A percentile compares a stretch with the other conserved stretches of the same genome.
phyloP scores from a whole-genome alignment of 2,329 filamentous ascomycete species.

The Penicillium polonicum region DNA sequence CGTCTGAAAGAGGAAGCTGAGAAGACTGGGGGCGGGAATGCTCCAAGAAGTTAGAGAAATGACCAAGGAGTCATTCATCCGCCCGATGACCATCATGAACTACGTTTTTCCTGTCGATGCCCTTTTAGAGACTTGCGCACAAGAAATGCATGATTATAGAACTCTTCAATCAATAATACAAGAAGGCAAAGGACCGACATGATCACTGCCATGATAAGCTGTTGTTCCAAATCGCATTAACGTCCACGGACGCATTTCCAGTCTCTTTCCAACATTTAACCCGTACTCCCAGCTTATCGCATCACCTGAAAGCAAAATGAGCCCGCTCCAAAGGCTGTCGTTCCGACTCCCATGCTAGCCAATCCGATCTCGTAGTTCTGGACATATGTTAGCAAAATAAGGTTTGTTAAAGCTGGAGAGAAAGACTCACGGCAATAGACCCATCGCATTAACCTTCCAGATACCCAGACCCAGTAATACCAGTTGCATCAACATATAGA shows the following conservation, averaged over 20 bases:
- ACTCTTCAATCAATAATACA: neutral
- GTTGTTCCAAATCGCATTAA: neutral
- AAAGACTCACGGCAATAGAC: slow-evolving; percentile 74
- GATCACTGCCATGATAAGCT: neutral
- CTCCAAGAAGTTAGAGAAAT: neutral
- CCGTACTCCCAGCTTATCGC: neutral
- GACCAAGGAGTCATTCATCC: neutral
- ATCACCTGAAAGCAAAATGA: slow-evolving; percentile 56
- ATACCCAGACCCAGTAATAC: slow-evolving; percentile 79
- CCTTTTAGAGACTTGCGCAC: neutral
- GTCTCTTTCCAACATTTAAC: neutral
- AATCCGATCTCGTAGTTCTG: slow-evolving; percentile 92
- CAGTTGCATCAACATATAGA: slow-evolving; percentile 85
- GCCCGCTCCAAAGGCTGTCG: slow-evolving; percentile 67
- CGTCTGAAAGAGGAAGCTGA: slow-evolving; percentile 30
- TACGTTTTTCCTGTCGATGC: neutral
- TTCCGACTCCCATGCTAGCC: slow-evolving; percentile 90
- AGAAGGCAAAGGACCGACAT: neutral
- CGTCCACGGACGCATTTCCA: neutral
- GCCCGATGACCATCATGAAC: neutral
- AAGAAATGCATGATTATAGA: neutral
- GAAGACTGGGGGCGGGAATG: slow-evolving; percentile 5
- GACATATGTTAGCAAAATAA: slow-evolving; percentile 13
- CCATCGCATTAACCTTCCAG: slow-evolving; percentile 98
- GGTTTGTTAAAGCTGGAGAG: neutral